Conservation (phyloP, 257 asterid species). For the Plantago major region DNA sequence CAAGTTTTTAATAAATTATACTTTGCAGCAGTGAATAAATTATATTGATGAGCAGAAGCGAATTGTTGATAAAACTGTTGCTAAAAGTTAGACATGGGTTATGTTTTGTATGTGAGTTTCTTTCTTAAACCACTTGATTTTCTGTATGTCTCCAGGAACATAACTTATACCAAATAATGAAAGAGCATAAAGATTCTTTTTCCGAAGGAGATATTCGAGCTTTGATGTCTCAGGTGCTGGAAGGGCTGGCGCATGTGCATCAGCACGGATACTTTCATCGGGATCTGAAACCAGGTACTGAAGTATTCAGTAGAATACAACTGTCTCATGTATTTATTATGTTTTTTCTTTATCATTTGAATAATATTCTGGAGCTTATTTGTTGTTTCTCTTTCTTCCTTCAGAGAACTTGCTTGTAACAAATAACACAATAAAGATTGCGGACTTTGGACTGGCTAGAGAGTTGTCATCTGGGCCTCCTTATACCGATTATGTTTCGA, state of each 20-base stretch:
- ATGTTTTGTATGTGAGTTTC: neutral
- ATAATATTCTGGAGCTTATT: constrained; percentile 19
- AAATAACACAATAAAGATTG: constrained; percentile 66
- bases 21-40: no score
- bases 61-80: no score
- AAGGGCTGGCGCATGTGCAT: constrained; percentile 87
- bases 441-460: constrained; percentile 98
- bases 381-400: constrained; percentile 21
- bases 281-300: constrained; percentile 92
- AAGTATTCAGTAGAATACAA: constrained; percentile 9
- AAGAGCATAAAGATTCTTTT: constrained; percentile 54
- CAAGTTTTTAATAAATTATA: no score
- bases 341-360: neutral
- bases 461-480: constrained; percentile 89
- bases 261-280: constrained; percentile 82
- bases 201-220: constrained; percentile 79
- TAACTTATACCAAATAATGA: constrained; percentile 86
- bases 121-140: constrained; percentile 3
- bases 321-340: no score
- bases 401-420: constrained; percentile 92
- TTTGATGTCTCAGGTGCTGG: constrained; percentile 82
- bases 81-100: no score
- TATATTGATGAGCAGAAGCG: no score
- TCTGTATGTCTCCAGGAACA: constrained; percentile 53
- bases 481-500: constrained; percentile 94